These are phyloP conservation scores for Trametopsis cervina DNA, from an alignment of 768 basidiomycete genomes.

Conservation along the genomic window DNA sequence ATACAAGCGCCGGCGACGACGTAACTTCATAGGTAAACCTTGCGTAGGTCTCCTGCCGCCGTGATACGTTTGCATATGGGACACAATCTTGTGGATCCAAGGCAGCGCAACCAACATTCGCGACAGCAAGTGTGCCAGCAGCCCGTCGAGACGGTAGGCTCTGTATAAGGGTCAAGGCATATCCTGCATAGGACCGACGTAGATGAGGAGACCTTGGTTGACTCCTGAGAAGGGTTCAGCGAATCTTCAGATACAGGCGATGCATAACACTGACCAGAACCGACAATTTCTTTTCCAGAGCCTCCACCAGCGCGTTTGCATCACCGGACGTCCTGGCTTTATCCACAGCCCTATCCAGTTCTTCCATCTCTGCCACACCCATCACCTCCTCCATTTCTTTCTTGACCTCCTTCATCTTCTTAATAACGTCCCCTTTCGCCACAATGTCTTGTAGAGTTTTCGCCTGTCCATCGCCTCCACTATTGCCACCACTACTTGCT, in stretches of 20 bases:
- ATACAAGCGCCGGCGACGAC: neutral
- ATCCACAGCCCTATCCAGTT: slow-evolving; percentile 33
- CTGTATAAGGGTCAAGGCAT: slow-evolving; percentile 70
- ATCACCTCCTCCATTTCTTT: slow-evolving; percentile 34
- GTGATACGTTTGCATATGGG: slow-evolving; percentile 88
- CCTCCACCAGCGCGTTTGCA: slow-evolving; percentile 38
- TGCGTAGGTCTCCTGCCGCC: slow-evolving; percentile 62
- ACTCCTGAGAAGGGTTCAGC: slow-evolving; percentile 31
- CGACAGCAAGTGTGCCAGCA: slow-evolving; percentile 87
- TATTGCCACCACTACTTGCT: neutral
- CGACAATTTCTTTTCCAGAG: slow-evolving; percentile 57
- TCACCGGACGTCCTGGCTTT: slow-evolving; percentile 44
- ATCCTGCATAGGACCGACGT: slow-evolving; percentile 58
- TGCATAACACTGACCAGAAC: slow-evolving; percentile 38
- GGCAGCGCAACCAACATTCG: slow-evolving; percentile 79
- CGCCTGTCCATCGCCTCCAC: slow-evolving; percentile 11
- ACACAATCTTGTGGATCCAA: slow-evolving; percentile 76
- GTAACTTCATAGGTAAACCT: slow-evolving; percentile 55
- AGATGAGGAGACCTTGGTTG: slow-evolving; percentile 33
- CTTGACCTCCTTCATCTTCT: slow-evolving; percentile 21
- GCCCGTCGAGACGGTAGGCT: slow-evolving; percentile 75
- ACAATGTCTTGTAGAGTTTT: slow-evolving; percentile 45
- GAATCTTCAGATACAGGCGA: slow-evolving; percentile 5
- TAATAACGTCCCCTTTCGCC: slow-evolving; percentile 40
- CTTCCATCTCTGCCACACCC: slow-evolving; percentile 28